Percentiles rank a stretch among this genome's conserved stretches.
phyloP scores from a whole-genome alignment of 257 asterid genomes.

The Gentiana straminea region DNA sequence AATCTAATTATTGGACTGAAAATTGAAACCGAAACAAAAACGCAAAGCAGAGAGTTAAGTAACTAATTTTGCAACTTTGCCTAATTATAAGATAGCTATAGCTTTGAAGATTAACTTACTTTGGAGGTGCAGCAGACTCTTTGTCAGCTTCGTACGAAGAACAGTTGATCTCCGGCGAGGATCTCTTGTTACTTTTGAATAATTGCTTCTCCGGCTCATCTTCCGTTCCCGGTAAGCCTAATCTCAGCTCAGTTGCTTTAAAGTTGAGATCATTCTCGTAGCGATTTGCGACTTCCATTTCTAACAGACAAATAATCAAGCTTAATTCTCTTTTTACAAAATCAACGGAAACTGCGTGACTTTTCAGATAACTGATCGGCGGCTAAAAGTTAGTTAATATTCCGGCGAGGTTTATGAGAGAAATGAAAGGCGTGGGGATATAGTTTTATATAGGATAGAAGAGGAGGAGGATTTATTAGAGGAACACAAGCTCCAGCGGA shows the following conservation, averaged over 20 bases:
- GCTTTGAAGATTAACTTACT: conserved; percentile 30
- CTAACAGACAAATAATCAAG: neutral
- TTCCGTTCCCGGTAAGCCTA: conserved; percentile 69
- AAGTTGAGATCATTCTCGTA: conserved; percentile 45
- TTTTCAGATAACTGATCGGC: neutral
- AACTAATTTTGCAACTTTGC: too few relatives aligned
- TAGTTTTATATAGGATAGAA: conserved; percentile 15
- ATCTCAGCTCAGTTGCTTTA: conserved; percentile 60
- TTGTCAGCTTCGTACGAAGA: conserved; percentile 17
- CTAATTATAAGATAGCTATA: too few relatives aligned
- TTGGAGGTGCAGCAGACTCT: conserved; percentile 34
- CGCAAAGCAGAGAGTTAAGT: too few relatives aligned
- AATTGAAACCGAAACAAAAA: too few relatives aligned
- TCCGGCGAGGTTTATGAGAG: conserved; percentile 4
- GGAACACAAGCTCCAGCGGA: conserved; percentile 28
- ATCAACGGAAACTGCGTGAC: neutral
- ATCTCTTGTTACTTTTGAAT: conserved; percentile 45
- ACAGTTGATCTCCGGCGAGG: conserved; percentile 37
- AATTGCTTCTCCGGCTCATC: conserved; percentile 27
- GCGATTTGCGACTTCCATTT: conserved; percentile 20
- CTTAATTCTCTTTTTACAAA: neutral
- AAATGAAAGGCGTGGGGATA: neutral
- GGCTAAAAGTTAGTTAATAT: neutral
- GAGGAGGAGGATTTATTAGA: neutral
- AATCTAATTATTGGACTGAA: too few relatives aligned